Conservation (phyloP, 169 alveolate genomes). For the Plasmodium chabaudi region DNA sequence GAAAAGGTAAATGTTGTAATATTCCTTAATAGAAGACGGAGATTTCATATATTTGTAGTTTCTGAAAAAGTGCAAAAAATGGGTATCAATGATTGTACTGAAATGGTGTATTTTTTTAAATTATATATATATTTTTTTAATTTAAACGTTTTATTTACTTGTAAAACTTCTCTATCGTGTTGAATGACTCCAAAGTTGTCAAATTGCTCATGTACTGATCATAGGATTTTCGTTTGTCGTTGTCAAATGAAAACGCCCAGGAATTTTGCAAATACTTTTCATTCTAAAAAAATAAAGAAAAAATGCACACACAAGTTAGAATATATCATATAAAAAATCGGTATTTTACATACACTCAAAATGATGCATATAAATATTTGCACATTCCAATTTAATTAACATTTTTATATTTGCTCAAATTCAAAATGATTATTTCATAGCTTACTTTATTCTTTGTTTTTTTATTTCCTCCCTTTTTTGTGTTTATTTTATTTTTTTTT, state of each 20-base stretch:
- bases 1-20: conserved; percentile 65
- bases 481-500: conserved; percentile 33
- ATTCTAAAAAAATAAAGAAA: conserved; percentile 14
- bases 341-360: too few relatives aligned
- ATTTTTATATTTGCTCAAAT: conserved; percentile 10
- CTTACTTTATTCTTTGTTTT: not conserved
- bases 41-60: conserved; percentile 74
- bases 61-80: conserved; percentile 10
- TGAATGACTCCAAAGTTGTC: conserved; percentile 48
- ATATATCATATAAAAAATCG: too few relatives aligned
- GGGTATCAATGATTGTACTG: not conserved
- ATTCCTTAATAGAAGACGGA: conserved; percentile 60
- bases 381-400: too few relatives aligned
- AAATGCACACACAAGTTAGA: not conserved
- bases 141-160: conserved; percentile 11
- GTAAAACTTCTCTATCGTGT: conserved; percentile 69
- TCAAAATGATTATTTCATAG: not conserved
- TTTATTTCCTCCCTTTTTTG: conserved; percentile 17
- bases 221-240: conserved; percentile 36
- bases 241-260: conserved; percentile 63
- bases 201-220: conserved; percentile 37
- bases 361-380: too few relatives aligned
- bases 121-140: too few relatives aligned
- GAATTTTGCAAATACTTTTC: conserved; percentile 61
- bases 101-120: not conserved